Evolutionary conservation across 192 early-diverging fungal genomes (phyloP), one percentile per base, ranked within the genome.

Genomic region (Helicostylum pulchrum): DNA sequence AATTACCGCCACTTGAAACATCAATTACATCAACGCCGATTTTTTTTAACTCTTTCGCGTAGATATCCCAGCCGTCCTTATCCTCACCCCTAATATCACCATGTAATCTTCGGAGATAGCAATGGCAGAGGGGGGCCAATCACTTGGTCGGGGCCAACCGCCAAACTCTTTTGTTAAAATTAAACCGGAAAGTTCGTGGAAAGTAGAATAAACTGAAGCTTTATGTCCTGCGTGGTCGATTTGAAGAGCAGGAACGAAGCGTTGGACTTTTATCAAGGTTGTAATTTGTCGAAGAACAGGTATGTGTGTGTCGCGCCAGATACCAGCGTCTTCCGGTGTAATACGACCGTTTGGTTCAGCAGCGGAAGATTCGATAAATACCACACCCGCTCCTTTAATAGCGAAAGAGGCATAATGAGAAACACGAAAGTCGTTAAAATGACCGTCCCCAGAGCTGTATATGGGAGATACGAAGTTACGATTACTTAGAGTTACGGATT

Each of bases 151-250:
- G 83, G 83, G 84, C 90, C 91, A 93, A 6, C 90, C 92, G 21
- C 85, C 88, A 8, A 70, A 42, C 31, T 50, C 67, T 7, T 62
- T 51, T 26, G 50, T 52, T 11, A 62, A 69, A 21, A 58, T 44
- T 11, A 21, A 36, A 30, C 67, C 52, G 9, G 61, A 51, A 6
- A 26, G 31, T 26, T 32, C 30, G 14, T 43, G 31, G 23, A 20
- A 70, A 6, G 55, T 47, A 17, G 52, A 21, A 31, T 36, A 49
- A 23, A 59, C 66, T 15, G 26, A 59, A 4, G 56, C 56, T 14
- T 95, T 94, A 53, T 90, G 84, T 9, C 93, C 92, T n/a, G 89
- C 88, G 59, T 97, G 94, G 2, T 82, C 90, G 1, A 96, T 53
- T 66, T 97, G 93, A 65, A 94, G 88, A 48, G 82, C 84, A 45